Conservation (phyloP, 75 land plant species). For the Sequoia sempervirens region DNA sequence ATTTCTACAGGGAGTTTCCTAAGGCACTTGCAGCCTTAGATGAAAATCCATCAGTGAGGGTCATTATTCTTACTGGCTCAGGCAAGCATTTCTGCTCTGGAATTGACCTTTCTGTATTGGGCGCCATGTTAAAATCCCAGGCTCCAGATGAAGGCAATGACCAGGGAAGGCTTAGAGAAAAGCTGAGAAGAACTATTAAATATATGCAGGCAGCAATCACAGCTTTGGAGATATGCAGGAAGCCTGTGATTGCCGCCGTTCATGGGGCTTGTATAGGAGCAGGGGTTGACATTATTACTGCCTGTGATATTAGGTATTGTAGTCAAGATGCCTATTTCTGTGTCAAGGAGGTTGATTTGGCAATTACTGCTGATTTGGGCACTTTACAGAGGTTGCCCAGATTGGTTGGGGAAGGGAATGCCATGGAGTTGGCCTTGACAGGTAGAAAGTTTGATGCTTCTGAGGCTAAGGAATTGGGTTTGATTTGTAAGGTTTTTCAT, state of each 20-base stretch:
- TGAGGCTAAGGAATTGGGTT: slow-evolving; percentile 81
- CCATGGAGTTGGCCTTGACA: slow-evolving; percentile 84
- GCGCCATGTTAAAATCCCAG: slow-evolving; percentile 6
- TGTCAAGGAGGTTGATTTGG: slow-evolving; percentile 94
- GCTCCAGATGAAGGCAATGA: slow-evolving; percentile 12
- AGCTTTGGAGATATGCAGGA: slow-evolving; percentile 78
- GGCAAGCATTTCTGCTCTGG: slow-evolving; percentile 88
- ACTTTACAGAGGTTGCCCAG: slow-evolving; percentile 81
- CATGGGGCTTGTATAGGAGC: slow-evolving; percentile 91
- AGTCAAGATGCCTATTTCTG: slow-evolving; percentile 52
- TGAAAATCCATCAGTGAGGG: slow-evolving; percentile 52
- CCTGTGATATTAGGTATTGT: slow-evolving; percentile 88
- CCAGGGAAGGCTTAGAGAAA: slow-evolving; percentile 40
- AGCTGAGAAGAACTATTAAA: slow-evolving; percentile 45
- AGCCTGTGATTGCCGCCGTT: slow-evolving; percentile 86
- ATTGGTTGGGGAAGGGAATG: slow-evolving; percentile 73
- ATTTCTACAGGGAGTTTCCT: slow-evolving; percentile 72
- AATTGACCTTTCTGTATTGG: slow-evolving; percentile 64
- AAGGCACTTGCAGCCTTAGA: slow-evolving; percentile 63
- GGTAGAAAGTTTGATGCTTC: slow-evolving; percentile 46
- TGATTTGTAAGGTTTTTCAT: slow-evolving; percentile 59
- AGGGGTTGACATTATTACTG: slow-evolving; percentile 73
- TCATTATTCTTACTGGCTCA: slow-evolving; percentile 57
- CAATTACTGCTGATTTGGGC: slow-evolving; percentile 82
- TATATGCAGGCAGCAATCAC: slow-evolving; percentile 63